Percentiles rank a stretch among this genome's conserved stretches.
These are phyloP conservation scores for Tetrapisispora namnaoensis DNA, from an alignment of 805 yeast genomes.

Conservation along the genomic window DNA sequence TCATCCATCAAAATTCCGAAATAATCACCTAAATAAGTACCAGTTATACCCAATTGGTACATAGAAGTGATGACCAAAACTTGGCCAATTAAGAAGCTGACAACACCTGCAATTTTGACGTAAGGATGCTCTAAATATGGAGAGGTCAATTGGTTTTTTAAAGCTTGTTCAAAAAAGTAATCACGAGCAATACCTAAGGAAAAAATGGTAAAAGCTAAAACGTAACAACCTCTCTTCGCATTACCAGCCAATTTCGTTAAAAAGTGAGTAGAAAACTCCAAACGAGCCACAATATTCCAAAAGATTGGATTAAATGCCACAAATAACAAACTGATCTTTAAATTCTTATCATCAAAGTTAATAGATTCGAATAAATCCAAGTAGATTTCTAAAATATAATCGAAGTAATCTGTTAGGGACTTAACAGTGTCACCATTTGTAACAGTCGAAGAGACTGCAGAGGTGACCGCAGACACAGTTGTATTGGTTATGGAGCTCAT, in stretches of 20 bases:
- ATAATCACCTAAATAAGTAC: constrained; percentile 94
- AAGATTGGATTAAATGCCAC: constrained; percentile 89
- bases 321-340: constrained; percentile 44
- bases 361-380: constrained; percentile 8
- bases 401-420: background rate
- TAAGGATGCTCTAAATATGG: constrained; percentile 37
- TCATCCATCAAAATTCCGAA: constrained; percentile 91
- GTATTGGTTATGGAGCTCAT: background rate
- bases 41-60: constrained; percentile 90
- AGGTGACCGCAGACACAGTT: background rate
- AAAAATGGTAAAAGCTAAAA: constrained; percentile 75
- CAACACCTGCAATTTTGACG: constrained; percentile 44
- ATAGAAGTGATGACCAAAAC: constrained; percentile 73
- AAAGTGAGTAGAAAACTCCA: constrained; percentile 69
- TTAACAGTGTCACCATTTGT: background rate
- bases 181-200: constrained; percentile 79
- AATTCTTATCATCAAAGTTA: constrained; percentile 14
- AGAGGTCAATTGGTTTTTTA: constrained; percentile 60
- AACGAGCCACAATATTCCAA: constrained; percentile 89
- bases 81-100: constrained; percentile 59
- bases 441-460: background rate
- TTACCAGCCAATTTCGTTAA: constrained; percentile 69
- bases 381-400: constrained; percentile 6
- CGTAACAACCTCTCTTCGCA: constrained; percentile 68
- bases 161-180: constrained; percentile 58